phyloP scores from a whole-genome alignment of 805 yeast genomes.

The Suhomyces canberraensis region DNA sequence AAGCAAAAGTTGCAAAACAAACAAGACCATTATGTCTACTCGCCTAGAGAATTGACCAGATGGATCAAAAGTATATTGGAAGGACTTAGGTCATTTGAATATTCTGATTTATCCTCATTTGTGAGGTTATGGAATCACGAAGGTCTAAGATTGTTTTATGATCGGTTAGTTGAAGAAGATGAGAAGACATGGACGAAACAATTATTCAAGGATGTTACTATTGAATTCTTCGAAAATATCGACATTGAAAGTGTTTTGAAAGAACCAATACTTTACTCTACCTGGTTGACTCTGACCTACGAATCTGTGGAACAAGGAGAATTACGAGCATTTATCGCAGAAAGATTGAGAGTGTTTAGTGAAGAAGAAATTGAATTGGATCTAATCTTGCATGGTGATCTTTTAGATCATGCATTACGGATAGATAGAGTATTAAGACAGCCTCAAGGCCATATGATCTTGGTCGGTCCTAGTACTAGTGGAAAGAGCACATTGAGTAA shows the following conservation, averaged over 20 bases:
- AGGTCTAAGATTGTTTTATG: constrained; percentile 72
- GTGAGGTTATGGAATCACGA: constrained; percentile 78
- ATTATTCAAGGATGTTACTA: constrained; percentile 29
- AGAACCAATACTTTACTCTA: constrained; percentile 62
- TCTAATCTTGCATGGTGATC: constrained; percentile 62
- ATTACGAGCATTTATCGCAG: constrained; percentile 53
- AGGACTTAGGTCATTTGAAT: constrained; percentile 38
- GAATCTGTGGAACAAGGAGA: constrained; percentile 49
- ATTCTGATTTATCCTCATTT: constrained; percentile 37
- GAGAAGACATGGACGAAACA: constrained; percentile 52
- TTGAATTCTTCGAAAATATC: constrained; percentile 44
- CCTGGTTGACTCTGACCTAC: constrained; percentile 70
- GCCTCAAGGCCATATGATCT: constrained; percentile 84
- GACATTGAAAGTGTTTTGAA: constrained; percentile 32
- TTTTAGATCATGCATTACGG: constrained; percentile 70
- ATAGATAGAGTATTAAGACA: constrained; percentile 81
- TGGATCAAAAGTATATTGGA: constrained; percentile 77
- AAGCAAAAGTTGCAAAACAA: constrained; percentile 34
- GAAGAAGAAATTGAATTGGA: constrained; percentile 72
- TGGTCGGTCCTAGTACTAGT: constrained; percentile 78
- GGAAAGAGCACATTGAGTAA: constrained; percentile 75
- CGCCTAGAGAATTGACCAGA: constrained; percentile 89
- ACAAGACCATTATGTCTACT: constrained; percentile 66
- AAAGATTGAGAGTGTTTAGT: constrained; percentile 64
- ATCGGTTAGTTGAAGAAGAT: constrained; percentile 50